These are phyloP conservation scores for Diplotaxis tenuifolia DNA, from an alignment of 345 rosid genomes.

Conservation along the genomic window DNA sequence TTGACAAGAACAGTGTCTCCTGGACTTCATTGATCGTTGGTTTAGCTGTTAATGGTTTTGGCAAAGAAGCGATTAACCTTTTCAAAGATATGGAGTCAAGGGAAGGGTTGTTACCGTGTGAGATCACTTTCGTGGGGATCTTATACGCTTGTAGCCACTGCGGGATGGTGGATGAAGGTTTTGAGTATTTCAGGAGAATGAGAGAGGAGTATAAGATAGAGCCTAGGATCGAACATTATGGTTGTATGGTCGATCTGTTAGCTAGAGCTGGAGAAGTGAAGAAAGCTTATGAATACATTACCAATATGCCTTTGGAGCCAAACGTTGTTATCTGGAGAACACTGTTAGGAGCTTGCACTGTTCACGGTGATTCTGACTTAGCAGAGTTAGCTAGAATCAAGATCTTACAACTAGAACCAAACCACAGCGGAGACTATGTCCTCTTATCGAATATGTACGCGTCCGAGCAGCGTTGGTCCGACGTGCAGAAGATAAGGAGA, in stretches of 20 bases:
- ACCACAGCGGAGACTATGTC: conserved; percentile 76
- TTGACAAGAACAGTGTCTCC: conserved; percentile 59
- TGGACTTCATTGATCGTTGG: conserved; percentile 85
- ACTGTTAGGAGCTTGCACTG: conserved; percentile 63
- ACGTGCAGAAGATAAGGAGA: conserved; percentile 62
- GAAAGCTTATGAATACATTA: conserved; percentile 55
- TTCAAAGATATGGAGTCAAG: conserved; percentile 53
- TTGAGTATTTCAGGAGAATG: conserved; percentile 61
- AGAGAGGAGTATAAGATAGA: conserved; percentile 54
- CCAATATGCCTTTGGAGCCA: conserved; percentile 59
- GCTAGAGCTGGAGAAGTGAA: conserved; percentile 76
- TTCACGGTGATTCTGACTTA: conserved; percentile 56
- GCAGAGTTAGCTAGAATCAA: conserved; percentile 59
- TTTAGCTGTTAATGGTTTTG: conserved; percentile 81
- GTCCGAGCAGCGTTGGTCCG: conserved; percentile 66
- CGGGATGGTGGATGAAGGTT: conserved; percentile 79
- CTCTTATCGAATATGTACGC: conserved; percentile 85
- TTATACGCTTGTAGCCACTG: conserved; percentile 91
- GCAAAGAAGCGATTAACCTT: conserved; percentile 63
- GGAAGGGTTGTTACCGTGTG: conserved; percentile 51
- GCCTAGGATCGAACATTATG: conserved; percentile 81
- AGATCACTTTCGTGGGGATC: conserved; percentile 75
- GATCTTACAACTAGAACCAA: conserved; percentile 61
- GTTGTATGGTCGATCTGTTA: conserved; percentile 87
- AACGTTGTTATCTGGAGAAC: conserved; percentile 85